Percentiles rank a stretch among this genome's conserved stretches.
Evolutionary conservation across 2,329 filamentous ascomycete species (phyloP).

Genomic region (Lizonia empirigonia): DNA sequence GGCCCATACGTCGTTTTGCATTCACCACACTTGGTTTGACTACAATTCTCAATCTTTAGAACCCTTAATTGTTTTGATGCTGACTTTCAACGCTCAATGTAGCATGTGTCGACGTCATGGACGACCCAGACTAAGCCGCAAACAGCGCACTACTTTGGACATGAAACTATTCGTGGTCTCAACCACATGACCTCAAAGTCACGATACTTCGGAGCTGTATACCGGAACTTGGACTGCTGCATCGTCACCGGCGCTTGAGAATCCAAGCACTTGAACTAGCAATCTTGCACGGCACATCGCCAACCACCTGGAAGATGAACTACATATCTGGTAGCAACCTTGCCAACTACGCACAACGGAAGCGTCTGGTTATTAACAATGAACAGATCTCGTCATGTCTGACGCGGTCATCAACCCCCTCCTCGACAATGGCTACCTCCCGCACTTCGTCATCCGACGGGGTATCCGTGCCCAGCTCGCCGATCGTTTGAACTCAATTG

Average conservation of each 20-base stretch:
- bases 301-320: slow-evolving; percentile 32
- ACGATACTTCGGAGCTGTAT: slow-evolving; percentile 9
- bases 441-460: slow-evolving; percentile 65
- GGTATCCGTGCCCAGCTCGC: slow-evolving; percentile 70
- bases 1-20: not conserved
- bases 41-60: not conserved
- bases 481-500: slow-evolving; percentile 63
- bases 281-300: too few species aligned
- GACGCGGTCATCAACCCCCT: slow-evolving; percentile 48
- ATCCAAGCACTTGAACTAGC: not conserved
- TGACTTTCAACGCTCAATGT: slow-evolving; percentile 13
- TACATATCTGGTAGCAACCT: slow-evolving; percentile 37
- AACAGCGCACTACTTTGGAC: slow-evolving; percentile 16
- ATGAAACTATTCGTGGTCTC: slow-evolving; percentile 14
- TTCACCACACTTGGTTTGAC: not conserved
- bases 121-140: slow-evolving; percentile 7
- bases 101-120: slow-evolving; percentile 19
- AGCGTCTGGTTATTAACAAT: not conserved
- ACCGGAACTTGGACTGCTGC: not conserved
- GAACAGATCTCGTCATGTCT: slow-evolving; percentile 32
- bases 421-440: slow-evolving; percentile 69
- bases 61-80: not conserved
- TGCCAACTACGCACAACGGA: not conserved
- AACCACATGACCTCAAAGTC: slow-evolving; percentile 9
- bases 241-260: not conserved